Evolutionary conservation across 2,329 filamentous ascomycete genomes (phyloP).

Genomic region (Bipolaris cookei): DNA sequence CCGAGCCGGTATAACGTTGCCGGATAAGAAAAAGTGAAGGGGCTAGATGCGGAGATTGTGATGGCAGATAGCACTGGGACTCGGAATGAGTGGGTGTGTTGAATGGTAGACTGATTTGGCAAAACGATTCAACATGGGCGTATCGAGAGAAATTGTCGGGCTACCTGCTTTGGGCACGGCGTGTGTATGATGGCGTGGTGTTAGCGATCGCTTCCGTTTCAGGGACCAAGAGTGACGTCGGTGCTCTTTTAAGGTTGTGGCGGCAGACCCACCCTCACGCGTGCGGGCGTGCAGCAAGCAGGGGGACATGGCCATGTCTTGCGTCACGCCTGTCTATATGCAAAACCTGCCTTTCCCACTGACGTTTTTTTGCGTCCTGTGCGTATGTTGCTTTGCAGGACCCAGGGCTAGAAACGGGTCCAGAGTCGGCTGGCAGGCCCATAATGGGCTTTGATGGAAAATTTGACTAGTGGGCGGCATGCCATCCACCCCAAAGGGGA

Average conservation of each 20-base stretch:
- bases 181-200: no score
- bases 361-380: conserved; percentile 2
- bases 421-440: conserved; percentile 5
- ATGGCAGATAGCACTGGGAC: no score
- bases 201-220: conserved; percentile 11
- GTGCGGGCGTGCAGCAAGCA: no score
- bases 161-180: no score
- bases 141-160: no score
- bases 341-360: conserved; percentile 15
- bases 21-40: no score
- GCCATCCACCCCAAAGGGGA: no score
- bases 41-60: no score
- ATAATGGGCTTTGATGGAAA: conserved; percentile 2
- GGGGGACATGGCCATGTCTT: conserved; percentile 1
- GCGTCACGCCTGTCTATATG: conserved; percentile 24
- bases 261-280: conserved; percentile 12
- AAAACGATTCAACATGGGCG: no score
- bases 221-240: conserved; percentile 18
- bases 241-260: conserved; percentile 23
- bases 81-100: no score
- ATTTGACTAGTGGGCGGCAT: background rate
- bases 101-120: no score
- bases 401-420: background rate
- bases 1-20: no score
- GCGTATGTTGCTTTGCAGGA: background rate